Evolutionary conservation across 371 early-diverging fungal species (phyloP).

Genomic region (Rhizopus sp.): DNA sequence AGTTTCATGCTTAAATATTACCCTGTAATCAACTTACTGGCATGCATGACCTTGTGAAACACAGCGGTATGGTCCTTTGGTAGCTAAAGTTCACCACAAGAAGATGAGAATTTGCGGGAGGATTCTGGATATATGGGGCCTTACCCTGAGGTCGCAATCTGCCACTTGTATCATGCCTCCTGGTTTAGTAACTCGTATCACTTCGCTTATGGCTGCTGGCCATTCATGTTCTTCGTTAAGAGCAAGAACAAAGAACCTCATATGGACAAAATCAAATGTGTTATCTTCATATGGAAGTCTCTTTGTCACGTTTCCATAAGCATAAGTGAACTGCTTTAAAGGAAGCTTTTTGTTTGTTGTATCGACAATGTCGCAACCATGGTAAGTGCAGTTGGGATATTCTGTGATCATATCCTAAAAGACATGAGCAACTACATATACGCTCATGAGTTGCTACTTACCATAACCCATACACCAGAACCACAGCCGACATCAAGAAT

Average conservation of each 20-base stretch:
- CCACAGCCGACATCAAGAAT: constrained; percentile 56
- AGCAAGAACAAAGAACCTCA: constrained; percentile 18
- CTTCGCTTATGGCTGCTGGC: constrained; percentile 18
- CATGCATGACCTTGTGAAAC: no score
- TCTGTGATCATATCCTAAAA: constrained; percentile 19
- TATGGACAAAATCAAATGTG: constrained; percentile 24
- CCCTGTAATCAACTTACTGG: no score
- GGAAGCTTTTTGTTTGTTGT: constrained; percentile 13
- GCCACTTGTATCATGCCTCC: constrained; percentile 17
- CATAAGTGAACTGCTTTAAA: constrained; percentile 9
- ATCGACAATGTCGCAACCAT: constrained; percentile 23
- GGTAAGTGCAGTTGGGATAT: constrained; percentile 15
- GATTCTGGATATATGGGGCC: no score
- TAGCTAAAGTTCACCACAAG: no score
- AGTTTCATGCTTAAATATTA: no score
- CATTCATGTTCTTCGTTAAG: constrained; percentile 17
- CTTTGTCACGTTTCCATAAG: constrained; percentile 18
- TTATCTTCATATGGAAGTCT: constrained; percentile 20
- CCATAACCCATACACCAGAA: constrained; percentile 60
- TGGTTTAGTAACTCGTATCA: constrained; percentile 15
- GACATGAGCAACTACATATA: not conserved
- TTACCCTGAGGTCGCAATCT: constrained; percentile 14
- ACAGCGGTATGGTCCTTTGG: no score
- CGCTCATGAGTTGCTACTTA: constrained; percentile 1
- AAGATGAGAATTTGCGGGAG: no score